These are phyloP conservation scores for Aureobasidium zeae DNA, from an alignment of 2,329 filamentous ascomycete species.

Conservation along the genomic window DNA sequence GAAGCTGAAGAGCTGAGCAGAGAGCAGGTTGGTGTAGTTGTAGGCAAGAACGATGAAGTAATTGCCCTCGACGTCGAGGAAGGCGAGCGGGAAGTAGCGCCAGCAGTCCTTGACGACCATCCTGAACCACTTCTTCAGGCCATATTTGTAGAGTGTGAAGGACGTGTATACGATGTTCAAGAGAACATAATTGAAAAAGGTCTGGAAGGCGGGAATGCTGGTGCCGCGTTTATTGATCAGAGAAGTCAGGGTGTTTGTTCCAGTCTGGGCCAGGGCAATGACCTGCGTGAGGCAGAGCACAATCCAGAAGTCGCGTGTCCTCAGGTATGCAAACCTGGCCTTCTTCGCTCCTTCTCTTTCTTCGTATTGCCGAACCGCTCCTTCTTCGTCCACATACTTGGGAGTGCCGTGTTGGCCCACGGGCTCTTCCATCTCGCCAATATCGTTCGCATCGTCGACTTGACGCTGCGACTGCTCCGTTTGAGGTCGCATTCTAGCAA, in stretches of 20 bases:
- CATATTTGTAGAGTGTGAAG: slow-evolving; percentile 70
- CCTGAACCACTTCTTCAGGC: slow-evolving; percentile 57
- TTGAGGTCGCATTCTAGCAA: slow-evolving; percentile 2
- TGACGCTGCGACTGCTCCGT: background rate
- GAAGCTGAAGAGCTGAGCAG: slow-evolving; percentile 93
- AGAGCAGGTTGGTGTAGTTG: slow-evolving; percentile 82
- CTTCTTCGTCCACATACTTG: slow-evolving; percentile 26
- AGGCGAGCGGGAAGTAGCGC: slow-evolving; percentile 88
- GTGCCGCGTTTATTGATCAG: slow-evolving; percentile 60
- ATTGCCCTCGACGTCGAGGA: slow-evolving; percentile 92
- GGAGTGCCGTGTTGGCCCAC: slow-evolving; percentile 31
- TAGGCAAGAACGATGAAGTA: slow-evolving; percentile 97
- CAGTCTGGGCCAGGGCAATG: slow-evolving; percentile 80
- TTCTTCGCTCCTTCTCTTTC: slow-evolving; percentile 35
- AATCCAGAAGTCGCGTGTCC: slow-evolving; percentile 79
- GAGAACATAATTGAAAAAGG: slow-evolving; percentile 86
- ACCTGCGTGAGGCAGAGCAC: slow-evolving; percentile 69
- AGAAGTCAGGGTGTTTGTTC: slow-evolving; percentile 80
- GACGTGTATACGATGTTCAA: slow-evolving; percentile 73
- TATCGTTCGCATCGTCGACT: slow-evolving; percentile 14
- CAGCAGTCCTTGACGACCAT: slow-evolving; percentile 66
- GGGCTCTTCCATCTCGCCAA: slow-evolving; percentile 17
- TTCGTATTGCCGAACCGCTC: slow-evolving; percentile 32
- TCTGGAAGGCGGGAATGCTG: slow-evolving; percentile 89
- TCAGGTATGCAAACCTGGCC: slow-evolving; percentile 59